These are phyloP conservation scores for Candida coquimbonensis DNA, from an alignment of 805 yeast genomes.

Conservation along the genomic window DNA sequence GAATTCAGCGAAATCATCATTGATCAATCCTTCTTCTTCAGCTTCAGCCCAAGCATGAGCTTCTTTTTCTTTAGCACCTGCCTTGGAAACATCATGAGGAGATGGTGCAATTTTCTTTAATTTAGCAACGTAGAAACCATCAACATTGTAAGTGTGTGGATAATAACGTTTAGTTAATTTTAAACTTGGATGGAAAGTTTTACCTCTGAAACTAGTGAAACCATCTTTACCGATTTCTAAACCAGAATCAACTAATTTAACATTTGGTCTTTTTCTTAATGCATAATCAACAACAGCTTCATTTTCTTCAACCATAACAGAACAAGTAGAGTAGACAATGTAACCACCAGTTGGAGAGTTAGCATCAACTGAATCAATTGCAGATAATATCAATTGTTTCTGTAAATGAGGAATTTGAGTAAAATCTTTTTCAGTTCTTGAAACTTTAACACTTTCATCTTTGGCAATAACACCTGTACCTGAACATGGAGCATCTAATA, in stretches of 20 bases:
- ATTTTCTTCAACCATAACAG: slow-evolving; percentile 96
- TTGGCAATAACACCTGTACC: slow-evolving; percentile 99
- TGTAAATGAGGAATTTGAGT: slow-evolving; percentile 95
- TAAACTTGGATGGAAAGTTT: slow-evolving; percentile 72
- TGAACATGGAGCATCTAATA: slow-evolving; percentile 98
- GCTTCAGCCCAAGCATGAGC: slow-evolving; percentile 73
- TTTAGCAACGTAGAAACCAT: slow-evolving; percentile 97
- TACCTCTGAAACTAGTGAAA: slow-evolving; percentile 88
- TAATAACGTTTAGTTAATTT: slow-evolving; percentile 89
- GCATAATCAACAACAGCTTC: slow-evolving; percentile 99
- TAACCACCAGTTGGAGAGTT: slow-evolving; percentile 86
- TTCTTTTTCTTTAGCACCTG: slow-evolving; percentile 86
- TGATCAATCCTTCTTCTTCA: slow-evolving; percentile 69
- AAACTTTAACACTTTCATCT: slow-evolving; percentile 89
- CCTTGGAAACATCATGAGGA: slow-evolving; percentile 76
- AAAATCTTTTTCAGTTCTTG: slow-evolving; percentile 93
- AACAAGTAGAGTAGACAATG: slow-evolving; percentile 96
- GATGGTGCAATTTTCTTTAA: slow-evolving; percentile 86
- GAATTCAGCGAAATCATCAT: slow-evolving; percentile 81
- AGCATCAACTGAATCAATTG: slow-evolving; percentile 96
- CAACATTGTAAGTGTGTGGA: slow-evolving; percentile 98
- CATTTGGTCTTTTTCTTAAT: slow-evolving; percentile 91
- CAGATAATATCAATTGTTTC: slow-evolving; percentile 86
- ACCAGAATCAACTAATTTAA: slow-evolving; percentile 87
- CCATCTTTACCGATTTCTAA: slow-evolving; percentile 94